Percentiles rank a stretch among this genome's conserved stretches.
phyloP scores from a whole-genome alignment of 345 rosid genomes.

The Barbarea vulgaris region DNA sequence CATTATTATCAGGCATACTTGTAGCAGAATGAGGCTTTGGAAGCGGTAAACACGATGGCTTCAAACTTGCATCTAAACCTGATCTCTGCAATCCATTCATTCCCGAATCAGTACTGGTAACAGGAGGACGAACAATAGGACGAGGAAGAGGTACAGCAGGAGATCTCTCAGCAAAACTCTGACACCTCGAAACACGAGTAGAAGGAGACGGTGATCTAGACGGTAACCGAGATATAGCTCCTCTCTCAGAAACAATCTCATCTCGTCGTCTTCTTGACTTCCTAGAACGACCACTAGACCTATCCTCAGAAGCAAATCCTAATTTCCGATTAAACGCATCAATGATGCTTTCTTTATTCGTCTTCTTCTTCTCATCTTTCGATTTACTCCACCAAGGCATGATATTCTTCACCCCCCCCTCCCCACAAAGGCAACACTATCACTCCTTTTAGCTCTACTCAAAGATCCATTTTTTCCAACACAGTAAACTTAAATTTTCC shows the following conservation, averaged over 20 bases:
- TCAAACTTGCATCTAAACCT: constrained; percentile 49
- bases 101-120: constrained; percentile 53
- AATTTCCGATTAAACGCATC: constrained; percentile 66
- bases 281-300: constrained; percentile 50
- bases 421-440: constrained; percentile 34
- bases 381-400: constrained; percentile 78
- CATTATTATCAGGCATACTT: constrained; percentile 47
- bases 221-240: constrained; percentile 64
- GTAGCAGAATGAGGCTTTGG: constrained; percentile 61
- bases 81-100: constrained; percentile 51
- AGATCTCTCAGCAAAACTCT: constrained; percentile 77
- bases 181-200: constrained; percentile 70
- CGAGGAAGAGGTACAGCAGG: constrained; percentile 86
- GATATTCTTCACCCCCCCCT: no score
- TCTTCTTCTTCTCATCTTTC: constrained; percentile 77
- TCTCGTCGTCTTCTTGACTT: constrained; percentile 49
- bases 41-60: constrained; percentile 60
- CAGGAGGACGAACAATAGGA: constrained; percentile 52
- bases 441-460: constrained; percentile 15
- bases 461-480: constrained; percentile 40
- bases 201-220: constrained; percentile 83
- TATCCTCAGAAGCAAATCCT: constrained; percentile 59
- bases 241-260: constrained; percentile 63
- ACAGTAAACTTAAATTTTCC: constrained; percentile 32
- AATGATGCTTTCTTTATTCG: constrained; percentile 70